Conservation (phyloP, 2,329 filamentous ascomycete genomes). For the Stachybotrys elegans region DNA sequence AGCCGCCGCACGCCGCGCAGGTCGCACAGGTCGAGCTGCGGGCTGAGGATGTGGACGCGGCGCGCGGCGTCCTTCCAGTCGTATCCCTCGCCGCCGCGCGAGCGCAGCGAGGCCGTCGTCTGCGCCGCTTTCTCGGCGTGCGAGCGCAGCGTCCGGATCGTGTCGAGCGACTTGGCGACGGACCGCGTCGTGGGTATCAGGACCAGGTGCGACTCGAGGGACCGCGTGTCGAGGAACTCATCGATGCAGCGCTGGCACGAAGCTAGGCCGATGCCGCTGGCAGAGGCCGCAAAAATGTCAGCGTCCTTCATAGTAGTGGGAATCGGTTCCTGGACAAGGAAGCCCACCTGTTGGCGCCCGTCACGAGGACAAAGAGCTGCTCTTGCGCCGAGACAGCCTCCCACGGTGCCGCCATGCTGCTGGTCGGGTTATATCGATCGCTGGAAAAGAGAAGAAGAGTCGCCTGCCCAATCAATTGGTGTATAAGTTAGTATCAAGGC, state of each 20-base stretch:
- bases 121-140: slow-evolving; percentile 46
- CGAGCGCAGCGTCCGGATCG: slow-evolving; percentile 56
- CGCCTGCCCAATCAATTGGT: too few relatives aligned
- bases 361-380: slow-evolving; percentile 65
- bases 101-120: slow-evolving; percentile 30
- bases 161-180: slow-evolving; percentile 66
- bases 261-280: slow-evolving; percentile 82
- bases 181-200: slow-evolving; percentile 82
- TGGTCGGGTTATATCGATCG: not conserved
- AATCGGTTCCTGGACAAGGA: too few relatives aligned
- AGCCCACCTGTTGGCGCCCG: slow-evolving; percentile 76
- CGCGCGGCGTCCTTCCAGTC: slow-evolving; percentile 34
- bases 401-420: slow-evolving; percentile 24
- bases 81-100: slow-evolving; percentile 29
- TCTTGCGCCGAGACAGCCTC: slow-evolving; percentile 30
- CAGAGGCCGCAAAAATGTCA: too few relatives aligned
- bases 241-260: slow-evolving; percentile 83
- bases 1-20: slow-evolving; percentile 44
- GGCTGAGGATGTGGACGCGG: slow-evolving; percentile 53
- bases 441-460: not conserved
- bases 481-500: too few relatives aligned
- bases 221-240: slow-evolving; percentile 72
- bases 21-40: slow-evolving; percentile 57
- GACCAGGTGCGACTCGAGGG: slow-evolving; percentile 64
- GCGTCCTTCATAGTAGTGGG: too few relatives aligned